A percentile compares a stretch with the other conserved stretches of the same genome.
phyloP scores from a whole-genome alignment of 192 early-diverging fungal species.

The Entophlyctis helioformis region DNA sequence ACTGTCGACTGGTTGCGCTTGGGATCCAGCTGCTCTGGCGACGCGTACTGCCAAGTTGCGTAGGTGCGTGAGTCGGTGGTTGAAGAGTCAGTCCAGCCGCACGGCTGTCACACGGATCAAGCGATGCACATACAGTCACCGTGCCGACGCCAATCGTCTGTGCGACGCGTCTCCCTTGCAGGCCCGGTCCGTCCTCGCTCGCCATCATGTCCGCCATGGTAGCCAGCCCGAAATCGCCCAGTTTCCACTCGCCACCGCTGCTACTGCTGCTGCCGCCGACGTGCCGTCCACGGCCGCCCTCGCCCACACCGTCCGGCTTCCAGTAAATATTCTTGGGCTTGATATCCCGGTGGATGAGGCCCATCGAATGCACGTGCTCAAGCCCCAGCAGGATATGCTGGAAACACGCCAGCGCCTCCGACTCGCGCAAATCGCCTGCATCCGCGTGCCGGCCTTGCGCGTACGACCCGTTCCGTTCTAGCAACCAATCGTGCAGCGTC shows the following conservation, averaged over 20 bases:
- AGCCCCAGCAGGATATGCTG: slow-evolving; percentile 67
- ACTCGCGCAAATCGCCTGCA: slow-evolving; percentile 36
- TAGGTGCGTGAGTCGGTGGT: neutral
- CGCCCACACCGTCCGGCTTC: neutral
- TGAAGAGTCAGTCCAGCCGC: neutral
- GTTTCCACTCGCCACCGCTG: slow-evolving; percentile 53
- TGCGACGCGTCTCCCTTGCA: neutral
- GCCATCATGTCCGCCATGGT: slow-evolving; percentile 46
- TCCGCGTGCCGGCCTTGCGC: too few species aligned
- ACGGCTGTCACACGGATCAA: neutral
- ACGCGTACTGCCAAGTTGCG: slow-evolving; percentile 48
- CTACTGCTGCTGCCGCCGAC: neutral
- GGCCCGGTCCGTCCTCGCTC: slow-evolving; percentile 1
- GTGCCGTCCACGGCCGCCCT: too few species aligned
- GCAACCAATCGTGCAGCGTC: slow-evolving; percentile 46
- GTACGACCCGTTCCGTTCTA: slow-evolving; percentile 11
- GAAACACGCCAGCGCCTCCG: slow-evolving; percentile 49
- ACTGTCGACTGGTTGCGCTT: slow-evolving; percentile 8
- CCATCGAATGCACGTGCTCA: slow-evolving; percentile 56
- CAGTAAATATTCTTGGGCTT: slow-evolving; percentile 29
- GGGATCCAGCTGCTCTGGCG: slow-evolving; percentile 63
- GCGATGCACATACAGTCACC: neutral
- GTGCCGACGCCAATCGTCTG: neutral
- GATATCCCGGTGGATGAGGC: slow-evolving; percentile 54
- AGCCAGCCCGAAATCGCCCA: slow-evolving; percentile 96